These are phyloP conservation scores for Fusarium transvaalense DNA, from an alignment of 2,329 filamentous ascomycete species.

Conservation along the genomic window DNA sequence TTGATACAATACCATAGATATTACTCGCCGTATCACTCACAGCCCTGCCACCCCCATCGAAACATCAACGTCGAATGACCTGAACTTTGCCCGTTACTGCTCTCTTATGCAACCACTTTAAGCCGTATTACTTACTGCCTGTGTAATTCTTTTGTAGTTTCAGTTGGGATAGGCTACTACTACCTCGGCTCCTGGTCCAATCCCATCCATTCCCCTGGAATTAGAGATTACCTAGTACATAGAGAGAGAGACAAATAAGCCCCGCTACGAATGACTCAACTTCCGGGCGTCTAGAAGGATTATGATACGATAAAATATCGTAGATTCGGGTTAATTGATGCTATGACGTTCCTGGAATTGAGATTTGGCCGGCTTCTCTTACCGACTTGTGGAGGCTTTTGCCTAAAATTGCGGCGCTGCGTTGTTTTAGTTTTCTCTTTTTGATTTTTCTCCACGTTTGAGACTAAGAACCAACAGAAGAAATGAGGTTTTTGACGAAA, in stretches of 20 bases:
- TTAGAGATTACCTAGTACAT: neutral
- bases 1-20: conserved; percentile 4
- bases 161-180: neutral
- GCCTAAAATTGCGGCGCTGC: conserved; percentile 40
- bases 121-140: conserved; percentile 6
- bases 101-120: conserved; percentile 40
- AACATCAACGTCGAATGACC: conserved; percentile 20
- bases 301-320: conserved; percentile 11
- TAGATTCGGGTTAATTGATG: conserved; percentile 6
- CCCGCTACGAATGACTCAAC: conserved; percentile 28
- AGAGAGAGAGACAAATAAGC: conserved; percentile 9
- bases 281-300: conserved; percentile 3
- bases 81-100: conserved; percentile 7
- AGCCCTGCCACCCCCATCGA: conserved; percentile 28
- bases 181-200: neutral
- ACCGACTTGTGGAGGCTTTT: conserved; percentile 41
- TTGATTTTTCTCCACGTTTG: conserved; percentile 21
- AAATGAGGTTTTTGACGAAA: conserved; percentile 10
- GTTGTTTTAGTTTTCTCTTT: conserved; percentile 4
- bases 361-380: conserved; percentile 8
- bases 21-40: neutral
- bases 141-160: conserved; percentile 5
- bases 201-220: neutral
- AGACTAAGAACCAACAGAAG: conserved; percentile 18
- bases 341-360: conserved; percentile 25